Conservation (phyloP, 345 rosid species). For the Ceriops tagal region DNA sequence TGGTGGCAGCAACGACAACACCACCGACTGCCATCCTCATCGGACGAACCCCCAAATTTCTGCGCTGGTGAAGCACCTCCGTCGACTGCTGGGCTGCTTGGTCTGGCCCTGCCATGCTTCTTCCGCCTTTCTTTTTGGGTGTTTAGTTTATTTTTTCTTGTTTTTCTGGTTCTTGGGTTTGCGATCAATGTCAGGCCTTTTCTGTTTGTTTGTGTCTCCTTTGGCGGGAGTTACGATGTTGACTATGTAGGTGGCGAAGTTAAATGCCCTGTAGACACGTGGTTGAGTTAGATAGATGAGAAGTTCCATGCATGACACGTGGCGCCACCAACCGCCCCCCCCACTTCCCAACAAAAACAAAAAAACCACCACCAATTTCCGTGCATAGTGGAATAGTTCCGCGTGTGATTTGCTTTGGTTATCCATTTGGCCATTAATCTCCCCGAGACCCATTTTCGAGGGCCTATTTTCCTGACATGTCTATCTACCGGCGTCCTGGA, state of each 20-base stretch:
- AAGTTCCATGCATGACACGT: background rate
- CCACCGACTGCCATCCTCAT: conserved; percentile 48
- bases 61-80: conserved; percentile 36
- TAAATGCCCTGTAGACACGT: background rate
- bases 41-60: conserved; percentile 29
- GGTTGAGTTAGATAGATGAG: background rate
- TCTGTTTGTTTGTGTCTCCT: too few relatives aligned
- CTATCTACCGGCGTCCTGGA: too few relatives aligned
- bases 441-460: too few relatives aligned
- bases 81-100: conserved; percentile 30
- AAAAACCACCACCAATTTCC: background rate
- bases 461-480: too few relatives aligned
- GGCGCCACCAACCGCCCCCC: background rate
- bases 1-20: conserved; percentile 25
- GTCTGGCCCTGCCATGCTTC: conserved; percentile 32
- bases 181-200: background rate
- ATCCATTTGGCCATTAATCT: too few relatives aligned
- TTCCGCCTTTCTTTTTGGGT: background rate
- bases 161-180: too few relatives aligned
- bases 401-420: background rate
- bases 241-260: conserved; percentile 1
- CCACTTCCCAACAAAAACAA: too few relatives aligned
- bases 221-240: too few relatives aligned
- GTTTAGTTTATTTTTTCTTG: background rate
- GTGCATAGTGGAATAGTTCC: background rate